Evolutionary conservation across 1,284 basidiomycete species (phyloP).

Genomic region (Apiotrichum gamsii): DNA sequence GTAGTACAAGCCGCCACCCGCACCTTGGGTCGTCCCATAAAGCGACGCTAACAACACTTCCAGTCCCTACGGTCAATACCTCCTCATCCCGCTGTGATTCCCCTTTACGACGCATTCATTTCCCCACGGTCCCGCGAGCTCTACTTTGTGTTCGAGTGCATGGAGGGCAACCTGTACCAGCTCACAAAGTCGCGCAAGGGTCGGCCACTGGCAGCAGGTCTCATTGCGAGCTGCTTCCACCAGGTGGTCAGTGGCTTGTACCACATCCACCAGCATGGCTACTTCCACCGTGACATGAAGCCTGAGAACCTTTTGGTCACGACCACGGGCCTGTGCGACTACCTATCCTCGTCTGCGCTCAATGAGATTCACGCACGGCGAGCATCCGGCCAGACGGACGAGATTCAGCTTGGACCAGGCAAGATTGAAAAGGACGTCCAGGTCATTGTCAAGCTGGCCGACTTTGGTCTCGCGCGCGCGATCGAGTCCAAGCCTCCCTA

Average conservation of each 20-base stretch:
- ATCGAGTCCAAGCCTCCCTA: constrained; percentile 85
- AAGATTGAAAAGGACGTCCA: constrained; percentile 82
- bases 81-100: constrained; percentile 94
- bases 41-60: background rate
- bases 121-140: constrained; percentile 88
- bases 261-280: constrained; percentile 87
- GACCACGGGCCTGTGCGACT: constrained; percentile 94
- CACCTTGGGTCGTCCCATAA: background rate
- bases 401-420: background rate
- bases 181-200: constrained; percentile 96
- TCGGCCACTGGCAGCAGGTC: constrained; percentile 84
- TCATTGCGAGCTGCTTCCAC: constrained; percentile 89
- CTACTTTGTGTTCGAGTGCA: constrained; percentile 99
- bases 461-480: constrained; percentile 94
- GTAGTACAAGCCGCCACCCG: no score
- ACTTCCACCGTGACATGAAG: constrained; percentile 99
- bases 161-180: constrained; percentile 99
- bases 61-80: constrained; percentile 91
- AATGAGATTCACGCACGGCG: constrained; percentile 31
- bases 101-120: constrained; percentile 97
- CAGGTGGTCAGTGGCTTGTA: constrained; percentile 86
- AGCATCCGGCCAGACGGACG: constrained; percentile 1
- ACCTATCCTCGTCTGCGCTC: constrained; percentile 56
- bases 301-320: constrained; percentile 99
- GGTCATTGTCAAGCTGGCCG: constrained; percentile 95